Conservation (phyloP, 108 stramenopile species). For the Aureococcus anophagefferens region DNA sequence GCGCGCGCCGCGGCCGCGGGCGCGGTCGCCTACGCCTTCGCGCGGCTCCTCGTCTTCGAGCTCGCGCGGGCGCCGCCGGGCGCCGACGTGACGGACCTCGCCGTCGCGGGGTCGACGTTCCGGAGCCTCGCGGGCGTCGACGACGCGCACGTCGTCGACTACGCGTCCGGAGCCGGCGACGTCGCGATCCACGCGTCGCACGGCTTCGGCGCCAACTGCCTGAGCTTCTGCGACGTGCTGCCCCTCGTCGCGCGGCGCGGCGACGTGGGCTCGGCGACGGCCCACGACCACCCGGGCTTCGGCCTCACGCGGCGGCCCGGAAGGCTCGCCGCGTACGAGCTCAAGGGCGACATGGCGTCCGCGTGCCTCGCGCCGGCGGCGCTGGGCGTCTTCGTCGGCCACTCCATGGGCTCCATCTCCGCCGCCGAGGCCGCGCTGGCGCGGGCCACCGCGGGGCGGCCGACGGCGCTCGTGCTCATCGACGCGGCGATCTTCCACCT, state of each 20-base stretch:
- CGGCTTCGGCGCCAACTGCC: background rate
- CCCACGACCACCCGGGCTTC: background rate
- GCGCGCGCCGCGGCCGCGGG: too few relatives aligned
- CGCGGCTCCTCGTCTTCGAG: too few relatives aligned
- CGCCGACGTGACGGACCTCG: too few relatives aligned
- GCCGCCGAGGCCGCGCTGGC: background rate
- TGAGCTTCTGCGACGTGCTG: background rate
- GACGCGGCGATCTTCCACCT: too few relatives aligned
- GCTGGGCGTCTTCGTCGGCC: background rate
- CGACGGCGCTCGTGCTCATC: too few relatives aligned
- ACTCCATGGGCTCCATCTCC: background rate
- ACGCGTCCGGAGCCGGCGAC: background rate
- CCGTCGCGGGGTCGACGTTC: too few relatives aligned
- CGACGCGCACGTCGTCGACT: background rate
- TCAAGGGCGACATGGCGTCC: background rate
- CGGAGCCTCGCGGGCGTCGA: too few relatives aligned
- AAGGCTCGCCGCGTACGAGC: background rate
- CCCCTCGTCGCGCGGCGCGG: background rate
- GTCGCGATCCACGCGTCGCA: background rate
- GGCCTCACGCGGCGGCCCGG: background rate
- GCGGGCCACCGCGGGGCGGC: background rate
- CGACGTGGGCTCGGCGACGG: background rate
- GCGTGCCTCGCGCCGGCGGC: background rate
- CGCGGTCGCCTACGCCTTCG: too few relatives aligned
- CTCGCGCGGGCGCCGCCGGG: too few relatives aligned